Percentiles rank a stretch among this genome's conserved stretches.
Conservation (phyloP, 139 green algal species). For the Coelastrella sp. region DNA sequence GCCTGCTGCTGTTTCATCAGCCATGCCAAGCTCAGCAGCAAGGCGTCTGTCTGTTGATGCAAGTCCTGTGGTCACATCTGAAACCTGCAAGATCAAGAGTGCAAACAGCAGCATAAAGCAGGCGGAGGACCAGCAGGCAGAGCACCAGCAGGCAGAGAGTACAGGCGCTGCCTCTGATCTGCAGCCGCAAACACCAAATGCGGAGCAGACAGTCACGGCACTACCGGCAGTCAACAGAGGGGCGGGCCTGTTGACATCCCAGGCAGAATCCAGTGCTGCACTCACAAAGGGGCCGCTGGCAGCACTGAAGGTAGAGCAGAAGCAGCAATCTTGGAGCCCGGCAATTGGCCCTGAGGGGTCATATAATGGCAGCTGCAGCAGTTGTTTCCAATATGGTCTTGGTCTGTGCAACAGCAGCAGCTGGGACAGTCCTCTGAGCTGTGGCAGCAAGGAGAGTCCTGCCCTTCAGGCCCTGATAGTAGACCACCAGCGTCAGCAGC, state of each 20-base stretch:
- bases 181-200: neutral
- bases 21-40: neutral
- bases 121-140: neutral
- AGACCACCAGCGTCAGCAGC: neutral
- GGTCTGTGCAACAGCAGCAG: neutral
- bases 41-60: neutral
- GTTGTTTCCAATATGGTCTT: neutral
- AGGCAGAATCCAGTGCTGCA: neutral
- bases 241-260: no score
- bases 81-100: no score
- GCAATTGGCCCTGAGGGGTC: neutral
- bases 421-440: neutral
- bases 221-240: neutral
- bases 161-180: neutral
- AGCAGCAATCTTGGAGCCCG: neutral
- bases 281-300: neutral
- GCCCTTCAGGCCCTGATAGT: neutral
- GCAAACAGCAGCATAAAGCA: neutral
- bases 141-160: neutral
- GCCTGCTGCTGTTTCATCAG: neutral
- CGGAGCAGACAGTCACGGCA: neutral
- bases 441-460: slow-evolving; percentile 7
- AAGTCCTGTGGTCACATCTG: neutral
- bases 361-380: neutral
- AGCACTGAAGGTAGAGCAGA: neutral